Percentiles rank a stretch among this genome's conserved stretches.
phyloP scores from a whole-genome alignment of 495 filamentous ascomycete species.

The Annulohypoxylon maeteangense region DNA sequence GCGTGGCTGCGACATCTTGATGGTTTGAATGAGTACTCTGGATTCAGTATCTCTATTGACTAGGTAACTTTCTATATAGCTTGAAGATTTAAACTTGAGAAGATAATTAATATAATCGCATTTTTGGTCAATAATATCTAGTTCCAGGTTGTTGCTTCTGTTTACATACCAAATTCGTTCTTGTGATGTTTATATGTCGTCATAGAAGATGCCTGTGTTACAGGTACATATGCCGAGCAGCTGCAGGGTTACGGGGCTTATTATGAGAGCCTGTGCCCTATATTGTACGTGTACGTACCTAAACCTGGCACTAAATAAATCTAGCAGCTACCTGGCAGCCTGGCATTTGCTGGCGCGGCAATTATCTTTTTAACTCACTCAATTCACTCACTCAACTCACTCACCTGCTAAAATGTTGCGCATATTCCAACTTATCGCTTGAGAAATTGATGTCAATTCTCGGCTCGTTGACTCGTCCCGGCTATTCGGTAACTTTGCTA shows the following conservation, averaged over 20 bases:
- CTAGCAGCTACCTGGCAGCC: no score
- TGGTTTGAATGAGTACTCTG: not conserved
- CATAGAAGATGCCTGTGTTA: constrained; percentile 33
- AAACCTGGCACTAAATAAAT: no score
- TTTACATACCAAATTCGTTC: not conserved
- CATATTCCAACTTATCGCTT: not conserved
- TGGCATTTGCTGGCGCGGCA: not conserved
- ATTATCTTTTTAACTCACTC: not conserved
- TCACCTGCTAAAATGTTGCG: not conserved
- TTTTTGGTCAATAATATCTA: no score
- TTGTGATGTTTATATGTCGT: constrained; percentile 35
- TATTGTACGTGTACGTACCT: no score
- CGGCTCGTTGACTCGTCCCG: constrained; percentile 7
- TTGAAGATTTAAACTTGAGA: not conserved
- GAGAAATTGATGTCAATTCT: constrained; percentile 13
- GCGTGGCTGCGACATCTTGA: constrained; percentile 38
- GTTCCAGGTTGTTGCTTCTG: not conserved
- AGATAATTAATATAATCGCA: not conserved
- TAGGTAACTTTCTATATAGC: not conserved
- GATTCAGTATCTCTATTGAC: not conserved
- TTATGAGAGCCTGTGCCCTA: not conserved
- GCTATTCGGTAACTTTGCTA: not conserved
- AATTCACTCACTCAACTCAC: not conserved
- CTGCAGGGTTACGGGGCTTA: not conserved
- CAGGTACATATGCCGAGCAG: not conserved